Percentiles rank a stretch among this genome's conserved stretches.
phyloP scores from a whole-genome alignment of 2,329 filamentous ascomycete genomes.

The Emydomyces testavorans region DNA sequence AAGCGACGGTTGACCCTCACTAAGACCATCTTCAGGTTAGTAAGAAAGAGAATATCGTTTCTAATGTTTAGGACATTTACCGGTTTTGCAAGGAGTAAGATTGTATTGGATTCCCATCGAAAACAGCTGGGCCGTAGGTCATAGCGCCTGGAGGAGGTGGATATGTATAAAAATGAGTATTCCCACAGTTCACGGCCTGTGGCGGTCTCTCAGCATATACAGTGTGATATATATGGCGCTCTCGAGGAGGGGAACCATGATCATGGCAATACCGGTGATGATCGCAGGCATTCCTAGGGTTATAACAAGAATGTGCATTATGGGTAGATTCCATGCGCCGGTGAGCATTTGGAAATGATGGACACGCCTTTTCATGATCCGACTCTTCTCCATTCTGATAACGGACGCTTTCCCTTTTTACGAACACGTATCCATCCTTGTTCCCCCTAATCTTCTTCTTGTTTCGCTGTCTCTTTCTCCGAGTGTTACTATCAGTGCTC shows the following conservation, averaged over 20 bases:
- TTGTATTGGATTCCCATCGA: background rate
- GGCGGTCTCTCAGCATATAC: background rate
- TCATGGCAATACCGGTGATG: background rate
- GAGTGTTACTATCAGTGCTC: background rate
- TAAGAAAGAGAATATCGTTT: background rate
- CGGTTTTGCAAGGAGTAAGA: background rate
- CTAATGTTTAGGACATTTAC: background rate
- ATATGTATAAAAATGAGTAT: background rate
- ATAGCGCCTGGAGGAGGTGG: background rate
- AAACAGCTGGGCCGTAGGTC: background rate
- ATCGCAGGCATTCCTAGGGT: background rate
- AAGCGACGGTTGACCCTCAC: background rate
- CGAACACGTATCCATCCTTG: background rate
- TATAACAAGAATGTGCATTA: background rate
- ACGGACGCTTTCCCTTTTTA: background rate
- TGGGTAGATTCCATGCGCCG: background rate
- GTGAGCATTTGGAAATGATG: background rate
- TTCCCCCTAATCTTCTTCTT: background rate
- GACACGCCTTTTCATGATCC: background rate
- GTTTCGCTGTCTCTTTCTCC: background rate
- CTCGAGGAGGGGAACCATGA: background rate
- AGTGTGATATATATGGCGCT: constrained; percentile 3
- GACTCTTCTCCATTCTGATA: background rate
- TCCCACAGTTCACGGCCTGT: background rate
- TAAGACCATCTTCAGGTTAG: background rate